Base-by-base conservation (phyloP, 2,329 filamentous ascomycete species). In the Monosporascus ibericus region DNA sequence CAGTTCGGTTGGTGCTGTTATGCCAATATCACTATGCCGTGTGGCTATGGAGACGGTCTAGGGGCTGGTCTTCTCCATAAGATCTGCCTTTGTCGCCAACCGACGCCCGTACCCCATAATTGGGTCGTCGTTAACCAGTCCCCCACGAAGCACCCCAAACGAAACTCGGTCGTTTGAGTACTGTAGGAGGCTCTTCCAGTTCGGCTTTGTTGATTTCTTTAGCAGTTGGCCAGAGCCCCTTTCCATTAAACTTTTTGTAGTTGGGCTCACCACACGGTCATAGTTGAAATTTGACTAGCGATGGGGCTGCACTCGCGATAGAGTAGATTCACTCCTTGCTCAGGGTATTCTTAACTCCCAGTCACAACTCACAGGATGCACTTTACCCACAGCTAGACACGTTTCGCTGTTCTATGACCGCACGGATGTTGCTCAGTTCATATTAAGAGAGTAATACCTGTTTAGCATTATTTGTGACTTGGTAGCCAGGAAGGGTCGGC, bases 401-500 rank as follows among this genome's bases (percentile, higher is more conserved):
- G n/a, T 11, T 42, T 46, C 24, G 42, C 42, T 11, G 6, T 22
- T 27, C 22, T 7, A 8, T 27, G 30, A 17, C 15, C 20, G 20
- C 42, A 25, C 25, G 42, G 20, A 46, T 46, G 14, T 7, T n/a
- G 17, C 14, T 15, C 25, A 46, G 11, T 9, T 46, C 24, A n/a
- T 30, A 14, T 5, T 25, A 46, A 24, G 24, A n/a, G 22, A 11
- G 20, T 24, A 20, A 24, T 20, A 15, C 24, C 11, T 27, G 22
- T 15, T 14, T 20, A 27, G 20, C 22, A 24, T n/a, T 24, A 24
- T 25, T 2, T 22, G 40, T 47, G 38, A 54, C 50, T 50, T 15
- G 52, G 53, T 47, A 48, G 9, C 40, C 24, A 48, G 44, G 49
- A 52, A 47, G 47, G 55, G 49, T 57, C 34, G 53, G 44, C 44